These are phyloP conservation scores for Massariosphaeria phaeospora DNA, from an alignment of 495 filamentous ascomycete species.

Conservation along the genomic window DNA sequence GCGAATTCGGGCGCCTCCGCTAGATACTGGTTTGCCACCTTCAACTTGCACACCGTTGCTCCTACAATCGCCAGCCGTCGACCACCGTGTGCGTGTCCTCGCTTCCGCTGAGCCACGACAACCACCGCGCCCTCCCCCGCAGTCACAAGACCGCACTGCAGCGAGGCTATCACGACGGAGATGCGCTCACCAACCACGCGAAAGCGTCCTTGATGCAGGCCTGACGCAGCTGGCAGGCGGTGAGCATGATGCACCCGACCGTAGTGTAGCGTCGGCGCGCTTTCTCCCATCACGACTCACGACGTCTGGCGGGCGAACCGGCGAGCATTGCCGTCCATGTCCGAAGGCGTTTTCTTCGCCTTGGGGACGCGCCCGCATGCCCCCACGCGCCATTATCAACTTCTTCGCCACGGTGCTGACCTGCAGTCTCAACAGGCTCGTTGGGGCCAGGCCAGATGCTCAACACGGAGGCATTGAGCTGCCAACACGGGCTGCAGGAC, in stretches of 20 bases:
- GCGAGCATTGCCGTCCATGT: not conserved
- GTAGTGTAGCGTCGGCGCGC: not conserved
- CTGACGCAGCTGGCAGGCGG: not conserved
- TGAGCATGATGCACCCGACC: slow-evolving; percentile 13
- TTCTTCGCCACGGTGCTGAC: not conserved
- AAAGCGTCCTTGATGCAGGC: too few species aligned
- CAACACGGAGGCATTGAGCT: not conserved
- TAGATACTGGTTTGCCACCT: too few species aligned
- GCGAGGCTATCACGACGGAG: slow-evolving; percentile 1
- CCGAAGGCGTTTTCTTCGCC: not conserved
- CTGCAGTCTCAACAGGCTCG: not conserved
- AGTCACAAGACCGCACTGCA: too few species aligned
- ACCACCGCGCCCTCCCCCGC: too few species aligned
- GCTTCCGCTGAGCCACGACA: too few species aligned
- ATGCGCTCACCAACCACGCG: slow-evolving; percentile 5
- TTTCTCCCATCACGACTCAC: too few species aligned
- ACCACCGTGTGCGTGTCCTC: too few species aligned
- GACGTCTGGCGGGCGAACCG: not conserved
- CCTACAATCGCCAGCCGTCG: too few species aligned
- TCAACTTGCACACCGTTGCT: too few species aligned
- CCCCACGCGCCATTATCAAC: slow-evolving; percentile 34
- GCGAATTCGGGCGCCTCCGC: too few species aligned
- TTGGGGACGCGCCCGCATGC: not conserved
- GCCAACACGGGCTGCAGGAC: not conserved
- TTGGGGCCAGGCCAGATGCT: not conserved